Base-by-base conservation (phyloP, 805 yeast species). In the Candida xiaguanensis region DNA sequence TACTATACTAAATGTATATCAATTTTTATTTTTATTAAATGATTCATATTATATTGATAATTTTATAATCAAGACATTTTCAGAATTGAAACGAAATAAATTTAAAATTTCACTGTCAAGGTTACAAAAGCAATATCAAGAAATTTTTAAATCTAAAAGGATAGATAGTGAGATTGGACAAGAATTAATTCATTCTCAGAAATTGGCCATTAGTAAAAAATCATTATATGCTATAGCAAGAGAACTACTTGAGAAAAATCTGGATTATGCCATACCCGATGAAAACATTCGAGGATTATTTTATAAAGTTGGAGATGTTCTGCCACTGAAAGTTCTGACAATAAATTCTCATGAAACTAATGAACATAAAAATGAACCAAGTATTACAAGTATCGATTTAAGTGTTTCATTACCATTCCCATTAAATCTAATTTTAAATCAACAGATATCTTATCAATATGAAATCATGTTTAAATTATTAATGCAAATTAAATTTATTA, bases 381-480 rank as follows among this genome's bases (percentile, higher is more conserved):
- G 77, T 1, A 65, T 82, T 1, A 67, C 79, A 34, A 72, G 74
- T 36, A 56, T 83, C 8, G 76, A 75, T 42, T 59, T 83, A 32
- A 78, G 80, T 30, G 43, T 82, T 6, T 59, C 71, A n/a, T 58
- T 90, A 16, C 96, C 97, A 3, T 93, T 87, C 55, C 99, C 99
- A 0, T 61, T 88, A 35, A 88, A 88, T 51, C 67, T 91, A 18
- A 69, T 93, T 1, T 63, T 88, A 1, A 78, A 85, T 13, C 75
- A 80, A 39, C 82, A 88, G 12, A 78, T 82, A 18, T 65, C 87
- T 13, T 72, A 80, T 35, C 87, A 93, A 46, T 88, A 83, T 53
- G 96, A 91, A 56, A 65, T 87, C 25, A 63, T 89, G 34, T 87
- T 85, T 50, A 75, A 96, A 46, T 80, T 85, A 46, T 65, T 85